Base-by-base conservation (phyloP, 371 early-diverging fungal species). In the Apophysomyces ossiformis region DNA sequence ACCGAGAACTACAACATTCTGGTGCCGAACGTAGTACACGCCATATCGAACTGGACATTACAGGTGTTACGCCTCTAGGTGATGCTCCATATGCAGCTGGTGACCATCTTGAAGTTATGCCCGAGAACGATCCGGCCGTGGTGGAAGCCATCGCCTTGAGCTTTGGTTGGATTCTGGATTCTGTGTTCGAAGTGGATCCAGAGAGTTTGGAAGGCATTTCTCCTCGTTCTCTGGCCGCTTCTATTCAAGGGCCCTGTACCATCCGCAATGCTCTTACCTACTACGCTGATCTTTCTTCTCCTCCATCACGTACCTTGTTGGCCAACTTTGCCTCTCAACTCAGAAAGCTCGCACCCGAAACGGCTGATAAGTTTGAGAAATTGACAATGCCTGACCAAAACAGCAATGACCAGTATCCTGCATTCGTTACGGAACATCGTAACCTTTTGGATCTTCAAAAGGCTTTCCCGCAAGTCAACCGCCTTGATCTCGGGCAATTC, bases 61-160 rank as follows among this genome's bases (percentile, higher is more conserved):
- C 65, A 2, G 54, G 57, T 15, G 37, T 66, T 2, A 21, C 59
- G 2, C 61, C 57, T 5, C 37, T 69, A 38, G 63, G 66, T 18
- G 65, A 70, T 36, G 45, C 26, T 36, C 60, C 11, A 0, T 78
- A 71, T 39, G 59, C 58, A 26, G 72, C 82, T 21, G 82, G 82
- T n/a, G 82, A 82, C 66, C 82, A 82, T 39, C 60, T 82, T 13
- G 82, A 81, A 57, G 67, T 82, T 3, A 65, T 64, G 58, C 80
- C 82, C 2, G 63, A 66, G 37, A 79, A 82, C 43, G 69, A 70
- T 11, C 43, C 60, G 1, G 58, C 47, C 8, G 43, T 70, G 6
- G 77, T 78, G 15, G 77, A 76, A 37, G 37, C 64, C 8, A 68
- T 76, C 56, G 79, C 79, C 0, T 58, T 69, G 41, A 71, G 68